Base-by-base conservation (phyloP, 2,329 filamentous ascomycete genomes). In the Sarocladium kiliense region DNA sequence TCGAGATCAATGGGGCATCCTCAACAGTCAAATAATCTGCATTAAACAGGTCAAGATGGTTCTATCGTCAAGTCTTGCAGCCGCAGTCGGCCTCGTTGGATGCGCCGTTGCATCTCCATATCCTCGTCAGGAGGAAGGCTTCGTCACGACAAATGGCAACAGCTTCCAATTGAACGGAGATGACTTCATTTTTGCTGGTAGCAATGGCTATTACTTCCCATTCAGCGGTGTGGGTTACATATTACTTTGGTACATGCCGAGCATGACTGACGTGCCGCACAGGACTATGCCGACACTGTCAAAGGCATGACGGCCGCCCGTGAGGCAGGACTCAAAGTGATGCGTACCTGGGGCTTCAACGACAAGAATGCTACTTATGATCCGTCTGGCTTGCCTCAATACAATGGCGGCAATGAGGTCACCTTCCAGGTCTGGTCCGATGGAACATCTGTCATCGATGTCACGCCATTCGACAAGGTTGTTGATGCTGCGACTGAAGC, bases 301-400 rank as follows among this genome's bases (percentile, higher is more conserved):
- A 68, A 69, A 32, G 77, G 76, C 21, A 63, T 79, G 54, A 66
- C 60, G 6, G 77, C 74, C 19, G 77, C 74, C 44, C 74, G 74
- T 58, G 67, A 73, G 4, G 77, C 77, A 9, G 77, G 77, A 2
- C 65, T 80, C 19, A 78, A 72, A 51, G 78, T 82, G 4, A 75
- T 82, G 62, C 75, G 79, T 25, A 81, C 78, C 9, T 82, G 79
- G 79, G 78, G 77, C 16, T 82, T 81, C 70, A 80, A 81, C 61
- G 79, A 82, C 64, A 77, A 76, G 62, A 82, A 82, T 62, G 67
- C 66, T 23, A 80, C 78, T 0, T 75, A 73, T 56, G 61, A 69
- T 26, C 65, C 69, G 16, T 59, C 66, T 18, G 77, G 78, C 4
- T 65, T 82, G 3, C 79, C 79, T 1, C 65, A 77, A 58, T 82